phyloP scores from a whole-genome alignment of 164 flowering plant genomes.

The Warburgia ugandensis region DNA sequence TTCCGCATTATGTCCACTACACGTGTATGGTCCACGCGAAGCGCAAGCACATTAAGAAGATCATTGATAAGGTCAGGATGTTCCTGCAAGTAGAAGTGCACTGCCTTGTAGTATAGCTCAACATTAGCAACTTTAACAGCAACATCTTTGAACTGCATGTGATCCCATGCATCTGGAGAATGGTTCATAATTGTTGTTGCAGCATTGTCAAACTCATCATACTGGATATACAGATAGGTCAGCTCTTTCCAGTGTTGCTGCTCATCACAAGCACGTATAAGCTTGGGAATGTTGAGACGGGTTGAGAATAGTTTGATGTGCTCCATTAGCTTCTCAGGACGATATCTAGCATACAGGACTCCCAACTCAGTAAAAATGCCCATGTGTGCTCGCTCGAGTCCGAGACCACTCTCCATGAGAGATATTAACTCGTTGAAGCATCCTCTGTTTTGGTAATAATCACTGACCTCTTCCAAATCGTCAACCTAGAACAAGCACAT shows the following conservation, averaged over 20 bases:
- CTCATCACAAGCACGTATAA: slow-evolving; percentile 82
- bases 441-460: slow-evolving; percentile 92
- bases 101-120: slow-evolving; percentile 96
- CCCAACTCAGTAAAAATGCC: slow-evolving; percentile 98
- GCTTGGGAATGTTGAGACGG: slow-evolving; percentile 81
- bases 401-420: slow-evolving; percentile 98
- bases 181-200: slow-evolving; percentile 91
- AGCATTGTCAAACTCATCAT: slow-evolving; percentile 98
- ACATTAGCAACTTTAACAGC: slow-evolving; percentile 97
- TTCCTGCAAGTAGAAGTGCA: slow-evolving; percentile 96
- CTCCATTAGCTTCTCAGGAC: slow-evolving; percentile 98
- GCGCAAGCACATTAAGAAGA: slow-evolving; percentile 83
- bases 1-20: slow-evolving; percentile 97
- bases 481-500: slow-evolving; percentile 62
- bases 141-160: slow-evolving; percentile 87
- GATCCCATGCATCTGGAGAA: slow-evolving; percentile 93
- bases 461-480: slow-evolving; percentile 98
- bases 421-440: slow-evolving; percentile 90
- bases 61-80: slow-evolving; percentile 97
- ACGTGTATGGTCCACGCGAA: slow-evolving; percentile 79
- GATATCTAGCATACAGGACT: slow-evolving; percentile 95
- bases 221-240: slow-evolving; percentile 68
- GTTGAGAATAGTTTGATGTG: slow-evolving; percentile 82
- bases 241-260: slow-evolving; percentile 90
- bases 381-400: slow-evolving; percentile 99